Evolutionary conservation across 139 green algal genomes (phyloP), one percentile per base, ranked within the genome.

Genomic region (Micractinium conductrix): DNA sequence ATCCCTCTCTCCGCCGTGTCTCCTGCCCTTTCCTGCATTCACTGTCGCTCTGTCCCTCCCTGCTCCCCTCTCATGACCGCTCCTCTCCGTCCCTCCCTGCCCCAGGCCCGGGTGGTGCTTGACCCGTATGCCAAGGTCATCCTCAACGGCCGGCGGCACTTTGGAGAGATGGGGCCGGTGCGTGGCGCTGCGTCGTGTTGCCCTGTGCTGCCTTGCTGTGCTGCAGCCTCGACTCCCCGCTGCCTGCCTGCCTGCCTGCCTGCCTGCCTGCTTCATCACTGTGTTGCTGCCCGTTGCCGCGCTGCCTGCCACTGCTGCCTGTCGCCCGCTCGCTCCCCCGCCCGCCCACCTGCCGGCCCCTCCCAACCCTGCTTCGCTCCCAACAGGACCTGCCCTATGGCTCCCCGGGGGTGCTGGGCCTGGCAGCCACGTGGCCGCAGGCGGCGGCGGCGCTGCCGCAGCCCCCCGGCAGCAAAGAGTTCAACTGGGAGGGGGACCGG

Each of bases 121-220:
- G 97, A 99, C 86, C 97, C 97, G 2, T 99, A 99, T 83, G 95
- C 95, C 9, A 90, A 78, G 33, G 85, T 92, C 30, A 86, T 98
- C 28, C 82, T 98, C 24, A 90, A 85, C 40, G 90, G 90, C 26
- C 85, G 97, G 12, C 88, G 89, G 21, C 63, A 84, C 22, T 99
- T 95, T 87, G 95, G 95, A 3, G 88, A 96, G 80, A 87, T 96
- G 62, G 95, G 90, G 0, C 85, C 89, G 40, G 91, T 94, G 69
- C 30, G 83, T 45, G 10, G 22, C 43, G n/a, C n/a, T n/a, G 68
- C 38, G 6, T n/a, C 16, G 28, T 45, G 37, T 5, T 43, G 4
- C n/a, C 16, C 44, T 65, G 72, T 30, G 43, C 37, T 21, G 40
- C 17, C 38, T 38, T 33, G 37, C 69, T 16, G 48, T 16, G 12